phyloP scores from a whole-genome alignment of 2,329 filamentous ascomycete species.

The Thielaviopsis musarum region DNA sequence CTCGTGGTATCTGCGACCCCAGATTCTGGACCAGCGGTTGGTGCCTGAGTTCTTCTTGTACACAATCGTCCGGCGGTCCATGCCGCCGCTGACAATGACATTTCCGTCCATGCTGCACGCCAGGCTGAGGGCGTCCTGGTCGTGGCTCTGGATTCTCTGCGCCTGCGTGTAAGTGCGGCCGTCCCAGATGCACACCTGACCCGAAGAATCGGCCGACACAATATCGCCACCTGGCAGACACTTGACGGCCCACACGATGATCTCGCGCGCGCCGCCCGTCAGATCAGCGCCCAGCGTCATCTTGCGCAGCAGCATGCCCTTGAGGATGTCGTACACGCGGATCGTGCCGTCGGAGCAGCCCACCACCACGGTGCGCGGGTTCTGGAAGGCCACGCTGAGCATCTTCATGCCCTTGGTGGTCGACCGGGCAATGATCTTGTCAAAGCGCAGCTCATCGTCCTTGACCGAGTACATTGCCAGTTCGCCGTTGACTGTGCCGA shows the following conservation, averaged over 20 bases:
- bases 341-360: constrained; percentile 97
- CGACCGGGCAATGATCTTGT: constrained; percentile 57
- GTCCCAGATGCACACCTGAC: constrained; percentile 86
- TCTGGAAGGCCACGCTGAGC: constrained; percentile 81
- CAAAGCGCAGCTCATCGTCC: constrained; percentile 66
- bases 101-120: constrained; percentile 64
- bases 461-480: constrained; percentile 75
- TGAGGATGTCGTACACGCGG: constrained; percentile 72
- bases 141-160: constrained; percentile 73
- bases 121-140: constrained; percentile 82
- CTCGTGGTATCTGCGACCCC: constrained; percentile 70
- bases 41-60: constrained; percentile 52
- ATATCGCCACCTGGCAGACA: constrained; percentile 77
- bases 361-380: constrained; percentile 63
- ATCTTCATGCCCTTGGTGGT: constrained; percentile 75
- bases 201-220: constrained; percentile 85
- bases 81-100: constrained; percentile 74
- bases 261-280: constrained; percentile 57
- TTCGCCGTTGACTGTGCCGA: constrained; percentile 79
- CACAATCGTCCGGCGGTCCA: constrained; percentile 73
- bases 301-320: constrained; percentile 55
- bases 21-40: constrained; percentile 68
- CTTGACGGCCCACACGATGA: constrained; percentile 87
- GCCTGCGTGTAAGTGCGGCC: constrained; percentile 78
- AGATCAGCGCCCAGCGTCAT: constrained; percentile 77